Base-by-base conservation (phyloP, 257 asterid species). In the Lavandula angustifolia region DNA sequence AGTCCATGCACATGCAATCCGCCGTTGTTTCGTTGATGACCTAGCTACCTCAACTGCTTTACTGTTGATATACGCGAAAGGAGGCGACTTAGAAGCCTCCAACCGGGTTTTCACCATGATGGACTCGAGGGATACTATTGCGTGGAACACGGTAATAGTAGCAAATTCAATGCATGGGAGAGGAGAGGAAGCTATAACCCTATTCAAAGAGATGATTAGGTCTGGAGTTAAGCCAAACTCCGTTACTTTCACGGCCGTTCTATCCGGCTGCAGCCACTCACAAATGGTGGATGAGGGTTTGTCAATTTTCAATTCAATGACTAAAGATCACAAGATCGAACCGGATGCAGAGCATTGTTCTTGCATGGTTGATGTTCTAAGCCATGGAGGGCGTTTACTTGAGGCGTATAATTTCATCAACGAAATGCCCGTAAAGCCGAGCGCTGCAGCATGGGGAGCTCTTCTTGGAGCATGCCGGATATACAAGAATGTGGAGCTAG, bases 401-500 rank as follows among this genome's bases (percentile, higher is more conserved):
- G 88, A 85, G 68, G 95, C 95, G 12, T 82, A 82, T 71, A 17
- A 75, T 3, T 85, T 87, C 67, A 84, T 87, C 66, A 70, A 79
- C 54, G 40, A 81, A 48, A 82, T 87, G 90, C 88, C 92, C 3
- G 49, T 78, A 1, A 75, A 79, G 64, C 92, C 95, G 10, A 81
- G 76, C 68, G 80, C 84, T 27, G 61, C 80, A 52, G 86, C 92
- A n/a, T 87, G 92, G 92, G 95, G 95, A 65, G 90, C 92, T 58
- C 71, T 87, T 76, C 92, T 87, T 66, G 92, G 89, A 72, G 92
- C 80, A 10, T 87, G 88, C 73, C 69, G 89, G 17, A 54, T 79
- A 61, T 74, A 81, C 57, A 85, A 81, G 82, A 85, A 87, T 27
- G 78, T 79, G 0, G 85, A 82, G 18, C 73, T 87, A 50, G 95